Conservation (phyloP, 208 protist species). For the Lotmaria passim region DNA sequence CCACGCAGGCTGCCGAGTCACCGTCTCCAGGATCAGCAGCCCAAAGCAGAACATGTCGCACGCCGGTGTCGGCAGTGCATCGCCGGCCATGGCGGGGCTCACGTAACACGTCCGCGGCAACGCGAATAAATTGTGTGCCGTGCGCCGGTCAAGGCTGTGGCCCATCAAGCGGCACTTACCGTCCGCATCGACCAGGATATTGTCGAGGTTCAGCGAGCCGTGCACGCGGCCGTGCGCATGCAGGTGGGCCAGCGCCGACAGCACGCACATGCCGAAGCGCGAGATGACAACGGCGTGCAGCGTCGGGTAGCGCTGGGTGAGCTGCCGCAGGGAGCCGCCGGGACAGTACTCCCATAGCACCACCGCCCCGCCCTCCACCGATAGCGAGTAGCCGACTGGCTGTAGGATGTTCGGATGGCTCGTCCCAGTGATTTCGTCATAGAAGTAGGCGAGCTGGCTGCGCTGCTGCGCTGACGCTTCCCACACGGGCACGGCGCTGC, state of each 20-base stretch:
- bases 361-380: conserved; percentile 15
- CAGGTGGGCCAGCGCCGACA: conserved; percentile 59
- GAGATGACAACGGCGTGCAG: conserved; percentile 21
- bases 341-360: conserved; percentile 46
- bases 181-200: conserved; percentile 60
- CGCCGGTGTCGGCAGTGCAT: conserved; percentile 36
- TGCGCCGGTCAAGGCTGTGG: conserved; percentile 29
- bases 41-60: conserved; percentile 75
- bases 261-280: conserved; percentile 57
- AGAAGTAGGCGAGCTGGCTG: background rate
- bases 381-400: conserved; percentile 7
- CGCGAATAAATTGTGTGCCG: conserved; percentile 28
- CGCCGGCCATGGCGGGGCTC: conserved; percentile 69
- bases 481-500: conserved; percentile 21
- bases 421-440: too few relatives aligned
- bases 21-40: conserved; percentile 59
- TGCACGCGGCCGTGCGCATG: conserved; percentile 59
- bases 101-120: conserved; percentile 57
- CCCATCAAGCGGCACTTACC: conserved; percentile 66
- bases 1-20: conserved; percentile 37
- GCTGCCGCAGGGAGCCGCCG: conserved; percentile 41
- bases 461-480: background rate
- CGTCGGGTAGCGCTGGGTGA: conserved; percentile 28
- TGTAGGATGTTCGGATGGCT: conserved; percentile 17
- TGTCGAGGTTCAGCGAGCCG: conserved; percentile 68